Conservation (phyloP, 176 grass and related monocot genomes). For the Leersia perrieri region DNA sequence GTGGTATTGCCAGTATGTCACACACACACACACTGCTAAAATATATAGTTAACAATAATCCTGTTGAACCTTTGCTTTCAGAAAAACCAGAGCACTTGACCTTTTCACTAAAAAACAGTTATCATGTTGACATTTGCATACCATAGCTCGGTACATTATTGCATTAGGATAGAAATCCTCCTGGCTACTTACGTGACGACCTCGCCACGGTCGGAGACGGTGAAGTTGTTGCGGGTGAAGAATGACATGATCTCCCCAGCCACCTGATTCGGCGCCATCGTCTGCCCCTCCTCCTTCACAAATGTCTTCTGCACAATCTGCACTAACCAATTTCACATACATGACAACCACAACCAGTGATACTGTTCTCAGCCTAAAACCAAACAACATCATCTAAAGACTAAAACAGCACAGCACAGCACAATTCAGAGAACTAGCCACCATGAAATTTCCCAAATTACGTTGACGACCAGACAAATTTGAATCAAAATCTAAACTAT, state of each 20-base stretch:
- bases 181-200: constrained; percentile 76
- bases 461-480: neutral
- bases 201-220: constrained; percentile 75
- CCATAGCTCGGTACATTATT: neutral
- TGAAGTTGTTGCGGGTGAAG: constrained; percentile 92
- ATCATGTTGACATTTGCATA: neutral
- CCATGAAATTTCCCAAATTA: neutral
- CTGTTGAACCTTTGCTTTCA: too few relatives aligned
- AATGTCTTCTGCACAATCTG: constrained; percentile 97
- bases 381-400: neutral
- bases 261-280: constrained; percentile 59
- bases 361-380: neutral
- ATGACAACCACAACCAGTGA: neutral
- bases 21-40: neutral
- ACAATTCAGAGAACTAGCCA: neutral
- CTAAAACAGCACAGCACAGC: too few relatives aligned
- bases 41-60: too few relatives aligned
- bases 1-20: neutral
- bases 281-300: constrained; percentile 54
- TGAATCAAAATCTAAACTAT: neutral
- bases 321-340: constrained; percentile 6
- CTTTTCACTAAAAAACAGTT: too few relatives aligned
- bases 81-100: too few relatives aligned
- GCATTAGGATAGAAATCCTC: neutral
- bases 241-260: constrained; percentile 88